Percentiles rank a stretch among this genome's conserved stretches.
These are phyloP conservation scores for Erysimum pusillum DNA, from an alignment of 441 rosid genomes.

Conservation along the genomic window DNA sequence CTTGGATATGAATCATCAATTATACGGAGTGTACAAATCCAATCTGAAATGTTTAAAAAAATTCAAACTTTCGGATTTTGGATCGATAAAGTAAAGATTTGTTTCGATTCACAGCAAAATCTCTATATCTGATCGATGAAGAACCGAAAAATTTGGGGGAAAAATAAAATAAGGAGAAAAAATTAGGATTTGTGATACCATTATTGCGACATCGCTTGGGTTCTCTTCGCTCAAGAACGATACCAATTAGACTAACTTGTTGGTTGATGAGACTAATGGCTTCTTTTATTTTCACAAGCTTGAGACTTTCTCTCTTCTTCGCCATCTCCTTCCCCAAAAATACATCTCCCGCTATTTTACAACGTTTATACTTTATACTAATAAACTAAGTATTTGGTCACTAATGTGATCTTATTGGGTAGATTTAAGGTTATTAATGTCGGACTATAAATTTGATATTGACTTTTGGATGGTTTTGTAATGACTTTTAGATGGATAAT, in stretches of 20 bases:
- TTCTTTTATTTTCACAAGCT: conserved; percentile 41
- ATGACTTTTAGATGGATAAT: no score
- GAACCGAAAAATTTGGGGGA: no score
- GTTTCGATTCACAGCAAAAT: background rate
- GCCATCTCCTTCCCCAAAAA: conserved; percentile 8
- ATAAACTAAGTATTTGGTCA: no score
- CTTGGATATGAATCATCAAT: conserved; percentile 38
- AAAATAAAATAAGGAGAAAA: no score
- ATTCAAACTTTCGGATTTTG: background rate
- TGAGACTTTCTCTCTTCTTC: conserved; percentile 24
- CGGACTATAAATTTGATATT: no score
- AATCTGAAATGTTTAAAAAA: conserved; percentile 26
- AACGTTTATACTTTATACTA: no score
- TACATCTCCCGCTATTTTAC: conserved; percentile 12
- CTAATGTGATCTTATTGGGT: no score
- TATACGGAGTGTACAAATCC: conserved; percentile 39
- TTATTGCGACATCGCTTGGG: conserved; percentile 38
- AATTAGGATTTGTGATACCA: conserved; percentile 13
- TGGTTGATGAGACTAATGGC: conserved; percentile 39
- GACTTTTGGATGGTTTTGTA: no score
- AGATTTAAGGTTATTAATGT: no score
- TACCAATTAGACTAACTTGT: conserved; percentile 34
- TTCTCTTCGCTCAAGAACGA: conserved; percentile 31
- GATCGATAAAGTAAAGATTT: background rate
- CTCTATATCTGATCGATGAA: no score